Evolutionary conservation across 495 filamentous ascomycete species (phyloP), one percentile per base, ranked within the genome.

Genomic region (Tuber umbilicatum): DNA sequence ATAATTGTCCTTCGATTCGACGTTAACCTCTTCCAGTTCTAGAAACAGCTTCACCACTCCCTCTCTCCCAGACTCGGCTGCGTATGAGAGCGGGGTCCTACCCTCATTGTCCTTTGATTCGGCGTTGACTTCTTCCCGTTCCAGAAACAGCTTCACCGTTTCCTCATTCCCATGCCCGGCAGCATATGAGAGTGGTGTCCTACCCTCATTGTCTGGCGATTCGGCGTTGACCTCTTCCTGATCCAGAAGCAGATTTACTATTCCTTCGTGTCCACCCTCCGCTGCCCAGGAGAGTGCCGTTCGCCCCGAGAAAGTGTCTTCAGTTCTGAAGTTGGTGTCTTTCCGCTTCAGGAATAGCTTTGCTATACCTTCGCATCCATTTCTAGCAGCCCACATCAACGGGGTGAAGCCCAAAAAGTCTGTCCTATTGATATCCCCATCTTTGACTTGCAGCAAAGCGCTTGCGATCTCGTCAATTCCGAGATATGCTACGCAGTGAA

Each of bases 251-350:
- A 74, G 16, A 35, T 43, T 35, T 4, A 77, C 86, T 73, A 87
- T 74, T 19, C 70, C 82, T 41, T 82, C 75, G 73, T 86, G 78
- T 14, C 84, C 85, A 31, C 74, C 73, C 68, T 72, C 75, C 37
- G 84, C 83, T 27, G 85, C 85, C 76, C 73, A 83, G 14, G 79
- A 83, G 47, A 87, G 81, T 43, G 85, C 82, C 7, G 80, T 85
- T 41, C 81, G 80, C 27, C 79, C 74, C 69, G 74, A 1, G 19
- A 16, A 41, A 45, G 16, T 0, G n/a, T 85, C 78, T 47, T 55
- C 76, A 35, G 70, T 47, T 35, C 79, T 69, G 10, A 55, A 43
- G 10, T 73, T 41, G 14, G 77, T 70, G 31, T 74, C 78, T 31
- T 73, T 50, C 14, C 40, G 74, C 23, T 69, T 70, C 23, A 84